Conservation (phyloP, 108 stramenopile genomes). For the Aurantiochytrium sp. region DNA sequence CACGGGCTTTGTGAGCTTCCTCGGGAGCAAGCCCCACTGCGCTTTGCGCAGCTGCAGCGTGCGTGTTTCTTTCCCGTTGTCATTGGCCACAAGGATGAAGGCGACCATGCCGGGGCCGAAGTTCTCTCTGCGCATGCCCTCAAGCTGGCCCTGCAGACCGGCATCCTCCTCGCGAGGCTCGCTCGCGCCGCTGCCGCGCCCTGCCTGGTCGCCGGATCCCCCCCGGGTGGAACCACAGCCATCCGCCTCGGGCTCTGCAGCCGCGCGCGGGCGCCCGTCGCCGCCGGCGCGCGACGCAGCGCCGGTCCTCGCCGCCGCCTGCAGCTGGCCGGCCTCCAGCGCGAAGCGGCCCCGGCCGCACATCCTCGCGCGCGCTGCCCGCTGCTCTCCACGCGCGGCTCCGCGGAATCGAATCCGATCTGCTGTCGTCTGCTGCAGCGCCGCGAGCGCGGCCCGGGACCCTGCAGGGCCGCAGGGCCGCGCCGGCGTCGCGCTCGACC, state of each 20-base stretch:
- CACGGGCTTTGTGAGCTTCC: background rate
- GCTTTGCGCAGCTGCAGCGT: background rate
- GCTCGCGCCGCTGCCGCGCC: background rate
- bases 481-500: no score
- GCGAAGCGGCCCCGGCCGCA: background rate
- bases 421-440: no score
- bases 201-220: background rate
- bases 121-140: background rate
- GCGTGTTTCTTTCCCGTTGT: background rate
- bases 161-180: background rate
- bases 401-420: no score
- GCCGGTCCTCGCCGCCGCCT: background rate
- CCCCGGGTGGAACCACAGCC: background rate
- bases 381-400: no score
- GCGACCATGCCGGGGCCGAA: background rate
- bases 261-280: background rate
- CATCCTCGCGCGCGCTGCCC: background rate
- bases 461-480: no score
- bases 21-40: background rate
- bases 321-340: background rate
- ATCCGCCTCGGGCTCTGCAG: background rate
- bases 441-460: no score
- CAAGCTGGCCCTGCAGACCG: background rate
- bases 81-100: background rate
- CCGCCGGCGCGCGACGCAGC: background rate